A percentile compares a stretch with the other conserved stretches of the same genome.
Conservation (phyloP, 2,329 filamentous ascomycete species). For the Fusarium torreyae region DNA sequence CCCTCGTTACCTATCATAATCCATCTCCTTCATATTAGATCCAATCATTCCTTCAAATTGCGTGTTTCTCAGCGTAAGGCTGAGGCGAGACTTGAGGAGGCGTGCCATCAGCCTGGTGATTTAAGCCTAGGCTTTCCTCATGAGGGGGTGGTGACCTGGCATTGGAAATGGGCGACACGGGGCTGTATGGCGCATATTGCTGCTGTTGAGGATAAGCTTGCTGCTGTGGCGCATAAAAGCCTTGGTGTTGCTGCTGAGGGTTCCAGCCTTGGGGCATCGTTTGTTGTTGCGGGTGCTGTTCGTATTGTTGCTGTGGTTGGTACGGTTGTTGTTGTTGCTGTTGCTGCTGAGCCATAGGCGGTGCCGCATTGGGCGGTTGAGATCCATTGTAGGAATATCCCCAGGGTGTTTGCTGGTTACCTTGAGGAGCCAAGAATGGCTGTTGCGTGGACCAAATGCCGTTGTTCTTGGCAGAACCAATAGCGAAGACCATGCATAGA, state of each 20-base stretch:
- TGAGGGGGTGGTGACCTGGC: slow-evolving; percentile 45
- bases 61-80: slow-evolving; percentile 47
- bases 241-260: slow-evolving; percentile 3
- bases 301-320: slow-evolving; percentile 12
- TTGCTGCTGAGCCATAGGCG: slow-evolving; percentile 21
- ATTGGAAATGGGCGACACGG: slow-evolving; percentile 9
- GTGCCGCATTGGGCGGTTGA: slow-evolving; percentile 7
- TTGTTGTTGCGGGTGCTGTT: slow-evolving; percentile 4
- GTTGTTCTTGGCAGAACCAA: slow-evolving; percentile 47
- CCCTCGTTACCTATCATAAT: neutral
- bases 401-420: slow-evolving; percentile 37
- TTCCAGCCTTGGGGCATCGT: neutral
- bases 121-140: slow-evolving; percentile 51
- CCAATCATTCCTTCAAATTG: neutral
- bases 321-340: slow-evolving; percentile 2
- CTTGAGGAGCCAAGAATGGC: slow-evolving; percentile 26
- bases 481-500: slow-evolving; percentile 47
- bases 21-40: neutral
- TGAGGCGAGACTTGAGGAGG: slow-evolving; percentile 35
- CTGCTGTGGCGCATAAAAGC: slow-evolving; percentile 7
- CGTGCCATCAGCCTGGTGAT: slow-evolving; percentile 53
- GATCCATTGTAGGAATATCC: slow-evolving; percentile 36
- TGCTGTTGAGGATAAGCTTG: slow-evolving; percentile 8
- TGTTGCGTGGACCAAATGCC: slow-evolving; percentile 50
- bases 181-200: neutral